A percentile compares a stretch with the other conserved stretches of the same genome.
Evolutionary conservation across 495 filamentous ascomycete species (phyloP).

Genomic region (Jackrogersella multiformis): DNA sequence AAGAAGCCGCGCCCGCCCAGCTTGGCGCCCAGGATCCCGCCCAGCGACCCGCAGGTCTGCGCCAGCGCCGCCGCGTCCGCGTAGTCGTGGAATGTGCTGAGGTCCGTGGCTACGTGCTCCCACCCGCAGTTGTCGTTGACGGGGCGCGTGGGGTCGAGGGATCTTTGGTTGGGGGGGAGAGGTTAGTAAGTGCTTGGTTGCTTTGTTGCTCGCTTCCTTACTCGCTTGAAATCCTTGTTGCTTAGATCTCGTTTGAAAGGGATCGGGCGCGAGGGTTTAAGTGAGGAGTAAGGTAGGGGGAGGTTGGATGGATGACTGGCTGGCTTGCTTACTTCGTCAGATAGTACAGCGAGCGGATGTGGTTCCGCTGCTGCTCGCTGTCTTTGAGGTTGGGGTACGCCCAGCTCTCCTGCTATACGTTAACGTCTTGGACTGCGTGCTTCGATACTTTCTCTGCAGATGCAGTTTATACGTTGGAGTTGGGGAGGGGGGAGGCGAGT

Average conservation of each 20-base stretch:
- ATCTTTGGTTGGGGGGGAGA: slow-evolving; percentile 41
- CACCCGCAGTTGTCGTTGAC: slow-evolving; percentile 74
- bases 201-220: no score
- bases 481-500: not conserved
- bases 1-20: slow-evolving; percentile 58
- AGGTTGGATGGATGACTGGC: no score
- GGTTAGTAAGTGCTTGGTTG: not conserved
- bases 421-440: not conserved
- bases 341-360: slow-evolving; percentile 66
- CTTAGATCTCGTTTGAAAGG: no score
- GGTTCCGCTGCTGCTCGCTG: slow-evolving; percentile 64
- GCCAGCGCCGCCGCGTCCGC: slow-evolving; percentile 59
- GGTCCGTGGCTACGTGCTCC: slow-evolving; percentile 67
- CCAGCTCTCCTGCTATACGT: slow-evolving; percentile 59
- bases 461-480: no score
- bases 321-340: slow-evolving; percentile 64
- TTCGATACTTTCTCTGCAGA: not conserved
- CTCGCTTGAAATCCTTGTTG: no score
- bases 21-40: slow-evolving; percentile 58
- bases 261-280: no score
- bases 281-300: no score
- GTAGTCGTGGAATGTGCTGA: slow-evolving; percentile 71
- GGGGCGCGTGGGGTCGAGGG: slow-evolving; percentile 65
- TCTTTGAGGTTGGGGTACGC: slow-evolving; percentile 62
- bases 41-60: slow-evolving; percentile 55